Conservation (phyloP, 306 rosid genomes). For the Quercus parvula region DNA sequence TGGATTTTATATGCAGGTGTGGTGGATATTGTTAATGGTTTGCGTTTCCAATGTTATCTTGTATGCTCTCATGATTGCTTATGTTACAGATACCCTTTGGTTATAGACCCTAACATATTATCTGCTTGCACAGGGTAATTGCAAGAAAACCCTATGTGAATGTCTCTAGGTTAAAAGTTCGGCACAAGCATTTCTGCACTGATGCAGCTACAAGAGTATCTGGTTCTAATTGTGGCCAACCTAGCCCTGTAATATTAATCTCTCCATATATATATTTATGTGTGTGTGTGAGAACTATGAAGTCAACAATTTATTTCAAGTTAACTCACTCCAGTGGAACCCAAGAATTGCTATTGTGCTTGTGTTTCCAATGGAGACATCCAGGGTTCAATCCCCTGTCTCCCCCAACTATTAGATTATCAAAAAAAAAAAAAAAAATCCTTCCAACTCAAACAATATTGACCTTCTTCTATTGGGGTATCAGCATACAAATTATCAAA, state of each 20-base stretch:
- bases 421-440: too few species aligned
- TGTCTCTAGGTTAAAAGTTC: constrained; percentile 33
- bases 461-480: too few species aligned
- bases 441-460: too few species aligned
- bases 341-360: too few species aligned
- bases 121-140: constrained; percentile 44
- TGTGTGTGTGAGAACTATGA: too few species aligned
- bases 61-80: not conserved
- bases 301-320: too few species aligned
- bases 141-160: constrained; percentile 36
- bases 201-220: constrained; percentile 40
- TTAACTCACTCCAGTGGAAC: too few species aligned
- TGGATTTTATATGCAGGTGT: too few species aligned
- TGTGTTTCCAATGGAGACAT: too few species aligned
- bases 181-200: constrained; percentile 37
- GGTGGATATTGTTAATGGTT: not conserved
- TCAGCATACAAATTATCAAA: too few species aligned
- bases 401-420: too few species aligned
- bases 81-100: constrained; percentile 3
- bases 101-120: constrained; percentile 3
- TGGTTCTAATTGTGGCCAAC: constrained; percentile 30
- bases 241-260: constrained; percentile 37
- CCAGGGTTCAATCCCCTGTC: too few species aligned
- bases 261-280: not conserved
- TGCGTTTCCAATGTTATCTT: not conserved